Conservation (phyloP, 495 filamentous ascomycete genomes). For the Viridothelium virens region DNA sequence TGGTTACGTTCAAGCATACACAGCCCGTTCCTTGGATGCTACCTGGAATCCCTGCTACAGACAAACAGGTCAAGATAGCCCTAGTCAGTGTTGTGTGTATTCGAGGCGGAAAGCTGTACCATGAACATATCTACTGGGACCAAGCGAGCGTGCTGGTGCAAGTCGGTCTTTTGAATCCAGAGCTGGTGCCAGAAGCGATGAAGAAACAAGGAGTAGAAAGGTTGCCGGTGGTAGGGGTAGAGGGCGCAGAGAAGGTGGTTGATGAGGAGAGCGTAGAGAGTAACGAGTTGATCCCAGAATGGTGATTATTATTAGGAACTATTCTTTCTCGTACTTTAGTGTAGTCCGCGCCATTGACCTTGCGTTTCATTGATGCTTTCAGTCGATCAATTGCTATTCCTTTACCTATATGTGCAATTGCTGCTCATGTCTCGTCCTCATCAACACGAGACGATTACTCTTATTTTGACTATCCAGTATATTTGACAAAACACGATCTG, state of each 20-base stretch:
- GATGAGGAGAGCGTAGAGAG: slow-evolving; percentile 52
- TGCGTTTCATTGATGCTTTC: no score
- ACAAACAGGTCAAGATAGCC: slow-evolving; percentile 58
- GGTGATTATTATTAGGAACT: slow-evolving; percentile 29
- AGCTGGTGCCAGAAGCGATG: slow-evolving; percentile 37
- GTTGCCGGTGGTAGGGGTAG: slow-evolving; percentile 63
- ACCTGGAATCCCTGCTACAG: slow-evolving; percentile 66
- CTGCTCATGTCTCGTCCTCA: no score
- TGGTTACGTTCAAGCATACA: slow-evolving; percentile 60
- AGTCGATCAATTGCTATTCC: no score
- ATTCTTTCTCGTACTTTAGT: not conserved
- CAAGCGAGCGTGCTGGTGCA: slow-evolving; percentile 74
- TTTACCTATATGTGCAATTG: no score
- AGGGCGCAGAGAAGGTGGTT: slow-evolving; percentile 58
- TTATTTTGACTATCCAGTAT: no score
- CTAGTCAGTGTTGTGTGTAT: slow-evolving; percentile 70
- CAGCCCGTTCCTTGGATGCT: slow-evolving; percentile 70
- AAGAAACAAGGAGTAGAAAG: slow-evolving; percentile 46
- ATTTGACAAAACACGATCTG: no score
- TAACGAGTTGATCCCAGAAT: slow-evolving; percentile 58
- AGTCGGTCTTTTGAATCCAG: slow-evolving; percentile 64
- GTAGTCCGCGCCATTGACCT: no score
- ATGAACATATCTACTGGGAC: slow-evolving; percentile 85
- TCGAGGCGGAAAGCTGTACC: slow-evolving; percentile 63
- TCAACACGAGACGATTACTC: no score